These are phyloP conservation scores for Brettanomyces sp. DNA, from an alignment of 805 yeast species.

Conservation along the genomic window DNA sequence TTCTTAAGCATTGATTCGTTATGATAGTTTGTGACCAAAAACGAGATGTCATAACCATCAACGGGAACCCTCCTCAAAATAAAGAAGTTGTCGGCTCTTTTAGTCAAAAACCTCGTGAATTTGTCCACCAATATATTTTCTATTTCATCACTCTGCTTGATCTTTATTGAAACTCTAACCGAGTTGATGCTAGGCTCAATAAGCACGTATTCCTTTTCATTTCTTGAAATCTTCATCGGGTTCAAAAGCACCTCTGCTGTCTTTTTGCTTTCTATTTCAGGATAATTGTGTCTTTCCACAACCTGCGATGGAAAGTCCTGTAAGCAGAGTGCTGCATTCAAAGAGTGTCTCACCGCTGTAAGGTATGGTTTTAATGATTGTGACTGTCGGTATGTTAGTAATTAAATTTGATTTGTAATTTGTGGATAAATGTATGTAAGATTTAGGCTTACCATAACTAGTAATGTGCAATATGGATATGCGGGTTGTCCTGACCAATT, in stretches of 20 bases:
- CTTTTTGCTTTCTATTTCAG: constrained; percentile 84
- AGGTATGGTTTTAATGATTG: constrained; percentile 95
- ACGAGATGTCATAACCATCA: constrained; percentile 86
- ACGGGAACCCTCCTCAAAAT: constrained; percentile 88
- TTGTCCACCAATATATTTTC: constrained; percentile 91
- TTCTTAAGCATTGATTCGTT: constrained; percentile 93
- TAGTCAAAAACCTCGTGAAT: constrained; percentile 86
- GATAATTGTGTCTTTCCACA: constrained; percentile 94
- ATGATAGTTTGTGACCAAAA: constrained; percentile 86
- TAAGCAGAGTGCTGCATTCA: constrained; percentile 87
- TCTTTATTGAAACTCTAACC: constrained; percentile 80
- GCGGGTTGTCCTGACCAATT: too few relatives aligned
- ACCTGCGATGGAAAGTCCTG: constrained; percentile 92
- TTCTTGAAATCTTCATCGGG: constrained; percentile 84
- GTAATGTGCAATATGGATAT: too few relatives aligned
- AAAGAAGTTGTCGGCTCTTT: constrained; percentile 91
- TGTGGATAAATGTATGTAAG: not conserved
- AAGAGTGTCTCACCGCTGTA: constrained; percentile 84
- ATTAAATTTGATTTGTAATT: not conserved
- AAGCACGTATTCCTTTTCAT: constrained; percentile 84
- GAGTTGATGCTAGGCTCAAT: constrained; percentile 94
- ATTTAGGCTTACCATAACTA: too few relatives aligned
- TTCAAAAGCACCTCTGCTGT: constrained; percentile 79
- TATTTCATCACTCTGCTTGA: constrained; percentile 96
- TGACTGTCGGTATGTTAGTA: constrained; percentile 41